A percentile compares a stretch with the other conserved stretches of the same genome.
These are phyloP conservation scores for Globisporangium heterothallicum DNA, from an alignment of 352 stramenopile species.

Conservation along the genomic window DNA sequence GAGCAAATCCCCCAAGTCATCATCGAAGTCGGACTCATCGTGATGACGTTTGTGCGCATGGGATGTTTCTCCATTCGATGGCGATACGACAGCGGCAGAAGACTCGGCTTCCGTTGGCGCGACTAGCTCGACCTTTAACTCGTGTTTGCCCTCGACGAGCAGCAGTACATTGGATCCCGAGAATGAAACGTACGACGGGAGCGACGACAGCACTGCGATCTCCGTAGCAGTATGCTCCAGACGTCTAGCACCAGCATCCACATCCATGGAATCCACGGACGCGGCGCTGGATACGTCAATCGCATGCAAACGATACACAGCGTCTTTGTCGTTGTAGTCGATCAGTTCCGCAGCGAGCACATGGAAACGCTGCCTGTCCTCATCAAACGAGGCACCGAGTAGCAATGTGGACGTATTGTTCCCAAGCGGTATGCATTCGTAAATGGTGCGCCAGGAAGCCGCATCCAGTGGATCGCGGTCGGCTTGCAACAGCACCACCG, in stretches of 20 bases:
- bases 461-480: slow-evolving; percentile 17
- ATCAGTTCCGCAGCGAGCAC: slow-evolving; percentile 44
- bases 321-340: slow-evolving; percentile 35
- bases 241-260: slow-evolving; percentile 33
- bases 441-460: slow-evolving; percentile 33
- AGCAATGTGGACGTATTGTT: slow-evolving; percentile 30
- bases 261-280: slow-evolving; percentile 15
- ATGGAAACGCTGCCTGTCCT: slow-evolving; percentile 29
- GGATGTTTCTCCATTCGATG: slow-evolving; percentile 7
- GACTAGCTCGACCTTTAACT: slow-evolving; percentile 39
- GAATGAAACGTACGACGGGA: slow-evolving; percentile 56
- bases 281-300: slow-evolving; percentile 25
- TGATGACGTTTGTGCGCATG: slow-evolving; percentile 46
- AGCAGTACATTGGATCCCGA: slow-evolving; percentile 36
- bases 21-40: slow-evolving; percentile 42
- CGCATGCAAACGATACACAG: slow-evolving; percentile 45
- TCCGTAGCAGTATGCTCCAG: slow-evolving; percentile 33
- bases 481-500: slow-evolving; percentile 45
- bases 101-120: neutral
- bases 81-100: neutral
- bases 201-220: slow-evolving; percentile 38
- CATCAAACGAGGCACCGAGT: slow-evolving; percentile 43
- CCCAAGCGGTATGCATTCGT: slow-evolving; percentile 46
- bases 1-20: slow-evolving; percentile 53
- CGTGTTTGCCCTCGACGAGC: slow-evolving; percentile 49